phyloP scores from a whole-genome alignment of 441 rosid species.

The Gossypium trilobum region DNA sequence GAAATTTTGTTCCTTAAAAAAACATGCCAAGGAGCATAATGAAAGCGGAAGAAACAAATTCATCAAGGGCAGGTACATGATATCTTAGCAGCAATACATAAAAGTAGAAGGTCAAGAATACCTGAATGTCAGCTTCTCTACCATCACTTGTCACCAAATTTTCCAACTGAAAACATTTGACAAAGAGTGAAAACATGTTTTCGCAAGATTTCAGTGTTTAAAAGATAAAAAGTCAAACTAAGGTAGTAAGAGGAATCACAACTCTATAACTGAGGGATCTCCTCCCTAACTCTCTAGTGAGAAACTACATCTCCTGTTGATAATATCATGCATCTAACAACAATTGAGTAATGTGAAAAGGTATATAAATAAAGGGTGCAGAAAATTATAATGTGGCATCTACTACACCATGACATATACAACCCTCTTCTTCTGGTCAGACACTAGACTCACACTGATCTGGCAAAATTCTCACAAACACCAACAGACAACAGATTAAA shows the following conservation, averaged over 20 bases:
- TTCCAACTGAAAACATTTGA: constrained; percentile 63
- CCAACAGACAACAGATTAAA: background rate
- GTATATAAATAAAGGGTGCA: background rate
- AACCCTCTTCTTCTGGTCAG: background rate
- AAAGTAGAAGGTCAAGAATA: constrained; percentile 24
- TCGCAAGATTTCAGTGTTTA: background rate
- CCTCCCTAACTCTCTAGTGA: background rate
- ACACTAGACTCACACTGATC: background rate
- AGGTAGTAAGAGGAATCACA: background rate
- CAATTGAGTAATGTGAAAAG: background rate
- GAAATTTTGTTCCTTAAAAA: background rate
- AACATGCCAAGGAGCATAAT: too few species aligned
- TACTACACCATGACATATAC: background rate
- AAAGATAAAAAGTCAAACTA: background rate
- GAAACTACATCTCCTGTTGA: background rate
- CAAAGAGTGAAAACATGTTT: constrained; percentile 18
- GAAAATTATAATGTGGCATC: background rate
- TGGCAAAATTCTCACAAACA: background rate
- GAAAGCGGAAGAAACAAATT: background rate
- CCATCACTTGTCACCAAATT: constrained; percentile 54
- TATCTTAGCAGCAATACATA: background rate
- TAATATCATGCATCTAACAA: background rate
- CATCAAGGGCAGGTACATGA: background rate
- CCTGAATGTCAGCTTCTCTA: constrained; percentile 87
- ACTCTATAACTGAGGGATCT: background rate